phyloP scores from a whole-genome alignment of 495 filamentous ascomycete species.

The Trichoderma erinaceum region DNA sequence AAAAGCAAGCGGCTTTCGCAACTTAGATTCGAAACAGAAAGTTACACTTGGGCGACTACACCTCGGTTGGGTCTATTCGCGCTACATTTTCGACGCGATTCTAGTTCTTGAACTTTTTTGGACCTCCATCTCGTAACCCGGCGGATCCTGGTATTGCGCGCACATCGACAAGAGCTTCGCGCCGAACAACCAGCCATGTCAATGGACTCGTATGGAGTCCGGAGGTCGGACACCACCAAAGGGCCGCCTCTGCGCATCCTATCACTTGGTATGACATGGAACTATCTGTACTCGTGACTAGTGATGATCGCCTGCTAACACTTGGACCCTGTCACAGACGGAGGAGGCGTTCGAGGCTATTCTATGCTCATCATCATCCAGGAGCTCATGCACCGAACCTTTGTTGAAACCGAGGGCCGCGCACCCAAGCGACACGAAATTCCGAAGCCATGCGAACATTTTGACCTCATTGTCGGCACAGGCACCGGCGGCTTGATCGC shows the following conservation, averaged over 20 bases:
- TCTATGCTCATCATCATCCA: slow-evolving; percentile 93
- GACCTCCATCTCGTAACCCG: background rate
- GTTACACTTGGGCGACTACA: too few species aligned
- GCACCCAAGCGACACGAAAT: slow-evolving; percentile 81
- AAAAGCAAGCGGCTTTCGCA: too few species aligned
- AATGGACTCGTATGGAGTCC: slow-evolving; percentile 17
- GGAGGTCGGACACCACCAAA: slow-evolving; percentile 86
- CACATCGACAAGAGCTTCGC: background rate
- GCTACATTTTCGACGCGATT: too few species aligned
- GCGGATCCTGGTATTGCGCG: too few species aligned
- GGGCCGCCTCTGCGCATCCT: slow-evolving; percentile 87
- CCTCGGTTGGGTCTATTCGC: too few species aligned
- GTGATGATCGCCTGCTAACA: slow-evolving; percentile 18
- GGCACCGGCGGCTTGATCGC: slow-evolving; percentile 94
- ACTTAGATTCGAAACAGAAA: too few species aligned
- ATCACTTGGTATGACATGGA: slow-evolving; percentile 65
- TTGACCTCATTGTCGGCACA: slow-evolving; percentile 91
- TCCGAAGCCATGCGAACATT: slow-evolving; percentile 96
- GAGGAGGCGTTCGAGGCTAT: slow-evolving; percentile 93
- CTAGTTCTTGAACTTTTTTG: background rate
- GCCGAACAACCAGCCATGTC: background rate
- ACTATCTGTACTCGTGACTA: background rate
- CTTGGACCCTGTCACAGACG: slow-evolving; percentile 53
- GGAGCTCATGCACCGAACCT: slow-evolving; percentile 91
- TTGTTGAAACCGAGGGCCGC: slow-evolving; percentile 76